Conservation (phyloP, 306 rosid genomes). For the Phaseolus lunatus region DNA sequence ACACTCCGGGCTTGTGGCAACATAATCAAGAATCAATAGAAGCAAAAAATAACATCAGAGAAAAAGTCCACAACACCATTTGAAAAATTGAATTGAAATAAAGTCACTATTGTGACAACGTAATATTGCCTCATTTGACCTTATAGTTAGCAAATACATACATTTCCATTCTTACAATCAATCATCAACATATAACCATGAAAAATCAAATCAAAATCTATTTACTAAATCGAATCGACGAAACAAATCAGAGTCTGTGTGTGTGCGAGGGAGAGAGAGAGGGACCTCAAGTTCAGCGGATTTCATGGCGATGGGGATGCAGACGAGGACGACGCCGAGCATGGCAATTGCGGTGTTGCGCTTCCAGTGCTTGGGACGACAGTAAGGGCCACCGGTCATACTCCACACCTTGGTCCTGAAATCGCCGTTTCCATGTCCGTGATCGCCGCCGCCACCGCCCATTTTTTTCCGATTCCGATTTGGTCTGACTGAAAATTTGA, state of each 20-base stretch:
- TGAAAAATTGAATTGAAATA: slow-evolving; percentile 7
- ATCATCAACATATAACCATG: background rate
- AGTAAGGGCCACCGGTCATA: slow-evolving; percentile 90
- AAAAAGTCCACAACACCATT: slow-evolving; percentile 9
- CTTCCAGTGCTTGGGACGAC: slow-evolving; percentile 96
- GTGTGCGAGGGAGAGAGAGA: background rate
- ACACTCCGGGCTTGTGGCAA: background rate
- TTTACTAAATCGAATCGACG: background rate
- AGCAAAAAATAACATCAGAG: background rate
- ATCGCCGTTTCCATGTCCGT: slow-evolving; percentile 71
- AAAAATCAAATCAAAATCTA: background rate
- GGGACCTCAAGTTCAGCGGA: slow-evolving; percentile 95
- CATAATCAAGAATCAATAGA: background rate
- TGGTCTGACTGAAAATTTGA: background rate
- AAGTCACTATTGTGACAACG: slow-evolving; percentile 11
- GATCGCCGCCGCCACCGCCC: slow-evolving; percentile 86
- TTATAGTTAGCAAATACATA: background rate
- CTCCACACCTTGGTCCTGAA: slow-evolving; percentile 96
- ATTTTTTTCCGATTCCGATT: slow-evolving; percentile 37
- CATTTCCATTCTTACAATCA: background rate
- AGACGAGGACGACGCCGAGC: slow-evolving; percentile 83
- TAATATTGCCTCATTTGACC: background rate
- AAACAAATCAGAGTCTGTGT: background rate
- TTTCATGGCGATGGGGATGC: slow-evolving; percentile 95
- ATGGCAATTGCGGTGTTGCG: slow-evolving; percentile 95